Base-by-base conservation (phyloP, 164 flowering plant genomes). In the Pachysandra terminalis region DNA sequence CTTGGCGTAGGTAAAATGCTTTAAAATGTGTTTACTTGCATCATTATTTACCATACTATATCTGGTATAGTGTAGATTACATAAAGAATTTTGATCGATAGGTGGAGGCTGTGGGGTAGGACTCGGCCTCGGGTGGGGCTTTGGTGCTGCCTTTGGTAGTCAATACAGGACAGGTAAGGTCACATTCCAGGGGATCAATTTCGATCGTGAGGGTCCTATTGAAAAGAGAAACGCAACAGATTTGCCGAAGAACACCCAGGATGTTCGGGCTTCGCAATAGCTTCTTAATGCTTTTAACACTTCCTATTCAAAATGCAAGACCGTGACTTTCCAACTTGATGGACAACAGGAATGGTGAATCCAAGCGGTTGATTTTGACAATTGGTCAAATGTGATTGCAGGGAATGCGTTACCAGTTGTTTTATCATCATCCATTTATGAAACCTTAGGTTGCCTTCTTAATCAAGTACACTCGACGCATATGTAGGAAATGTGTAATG, bases 21-120 rank as follows among this genome's bases (percentile, higher is more conserved):
- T 26, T 9, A 48, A 54, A 15, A 0, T 25, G 45, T 56, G 16
- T 54, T 56, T 62, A 37, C 23, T 61, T 66, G 19, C 17, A 12
- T 56, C 22, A 21, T 25, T 64, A 21, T 68, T 49, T 48, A 9
- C 9, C 48, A 22, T 59, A 61, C 22, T 61, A 26, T 19, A 19
- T 48, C 23, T 25, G 58, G 23, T 25, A 35, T 25, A 32, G 37
- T 40, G 19, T 35, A 5, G 54, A 24, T 27, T 21, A 54, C 23
- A 22, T 69, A 63, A n/a, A 28, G 24, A 48, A 17, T 51, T 65
- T 74, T 60, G 17, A 61, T 75, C 12, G 77, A 70, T 71, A 89
- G 97, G 98, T 70, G 98, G 96, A 59, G 98, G 98, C 59, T 93
- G 97, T 81, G 98, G 98, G 32, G 75, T 93, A 35, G 98, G 98